Base-by-base conservation (phyloP, 73 alveolate genomes). In the Paramecium biaurelia region DNA sequence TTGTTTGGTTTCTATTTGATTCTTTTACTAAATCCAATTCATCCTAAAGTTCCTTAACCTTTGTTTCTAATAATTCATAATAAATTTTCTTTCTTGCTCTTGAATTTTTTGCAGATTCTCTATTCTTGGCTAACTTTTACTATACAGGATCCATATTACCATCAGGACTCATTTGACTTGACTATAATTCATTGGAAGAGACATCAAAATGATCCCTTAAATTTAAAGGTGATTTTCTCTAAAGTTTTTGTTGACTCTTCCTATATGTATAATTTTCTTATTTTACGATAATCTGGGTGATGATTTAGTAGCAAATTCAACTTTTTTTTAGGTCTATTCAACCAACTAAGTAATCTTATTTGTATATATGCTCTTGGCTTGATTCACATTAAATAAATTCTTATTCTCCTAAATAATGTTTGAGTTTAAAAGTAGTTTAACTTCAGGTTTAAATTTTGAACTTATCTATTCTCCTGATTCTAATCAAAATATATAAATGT, bases 1-100 rank as follows among this genome's bases (percentile, higher is more conserved):
- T 70, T 9, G 86, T 24, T 30, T 70, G 11, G 7, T 70, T 70
- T 38, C 41, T 15, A 34, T 38, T 57, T 30, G 23, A 56, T 59
- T 86, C 93, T 59, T 85, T 86, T 21, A 37, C 86, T 86, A 21
- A 28, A 20, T 86, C 93, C 11, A 86, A 34, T 18, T 86, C 93
- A 58, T 86, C 93, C 10, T 70, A 59, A 26, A 86, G 53, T 7
- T 57, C 84, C 11, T 53, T 28, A 15, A 86, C 93, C 18, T 86
- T 86, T n/a, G 93, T 86, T 86, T 86, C 93, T 32, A 86, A 85
- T 59, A 86, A 86, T 35, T 86, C 93, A 86, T 58, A 58, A 37
- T 86, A 86, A 59, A 86, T 86, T 59, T 86, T 86, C 86, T 86
- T 86, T 59, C 93, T 86, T 57, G 79, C 84, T 59, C 93, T 86